Conservation (phyloP, 2,329 filamentous ascomycete species). For the Cadophora luteo-olivacea region DNA sequence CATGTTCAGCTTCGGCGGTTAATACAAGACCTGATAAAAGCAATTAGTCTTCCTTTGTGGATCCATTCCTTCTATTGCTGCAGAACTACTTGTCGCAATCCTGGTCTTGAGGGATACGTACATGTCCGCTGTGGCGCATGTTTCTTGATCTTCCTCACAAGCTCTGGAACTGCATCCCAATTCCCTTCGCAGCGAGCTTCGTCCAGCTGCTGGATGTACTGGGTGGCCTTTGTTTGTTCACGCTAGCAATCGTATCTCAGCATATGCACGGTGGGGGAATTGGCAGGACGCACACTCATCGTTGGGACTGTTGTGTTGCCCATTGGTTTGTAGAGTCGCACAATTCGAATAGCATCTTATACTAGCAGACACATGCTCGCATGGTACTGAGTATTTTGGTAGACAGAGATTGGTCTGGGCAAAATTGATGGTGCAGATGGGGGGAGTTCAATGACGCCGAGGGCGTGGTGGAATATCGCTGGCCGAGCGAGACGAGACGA, state of each 20-base stretch:
- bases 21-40: slow-evolving; percentile 66
- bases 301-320: slow-evolving; percentile 29
- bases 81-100: neutral
- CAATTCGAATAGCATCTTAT: slow-evolving; percentile 24
- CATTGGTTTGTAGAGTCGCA: slow-evolving; percentile 19
- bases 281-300: slow-evolving; percentile 40
- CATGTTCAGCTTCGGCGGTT: slow-evolving; percentile 72
- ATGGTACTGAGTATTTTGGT: slow-evolving; percentile 15
- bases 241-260: slow-evolving; percentile 35
- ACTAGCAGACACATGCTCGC: slow-evolving; percentile 25
- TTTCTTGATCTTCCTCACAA: slow-evolving; percentile 92
- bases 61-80: neutral
- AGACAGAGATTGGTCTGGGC: neutral
- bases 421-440: neutral
- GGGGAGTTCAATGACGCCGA: neutral
- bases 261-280: neutral
- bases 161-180: slow-evolving; percentile 86
- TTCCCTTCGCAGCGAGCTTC: slow-evolving; percentile 85
- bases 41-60: slow-evolving; percentile 29
- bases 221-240: slow-evolving; percentile 74
- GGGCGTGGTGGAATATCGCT: slow-evolving; percentile 1
- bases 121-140: slow-evolving; percentile 87
- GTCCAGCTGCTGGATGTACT: slow-evolving; percentile 85
- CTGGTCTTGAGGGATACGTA: slow-evolving; percentile 53
- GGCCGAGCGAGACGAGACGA: neutral